Conservation (phyloP, 768 basidiomycete genomes). For the Lentinus brumalis region DNA sequence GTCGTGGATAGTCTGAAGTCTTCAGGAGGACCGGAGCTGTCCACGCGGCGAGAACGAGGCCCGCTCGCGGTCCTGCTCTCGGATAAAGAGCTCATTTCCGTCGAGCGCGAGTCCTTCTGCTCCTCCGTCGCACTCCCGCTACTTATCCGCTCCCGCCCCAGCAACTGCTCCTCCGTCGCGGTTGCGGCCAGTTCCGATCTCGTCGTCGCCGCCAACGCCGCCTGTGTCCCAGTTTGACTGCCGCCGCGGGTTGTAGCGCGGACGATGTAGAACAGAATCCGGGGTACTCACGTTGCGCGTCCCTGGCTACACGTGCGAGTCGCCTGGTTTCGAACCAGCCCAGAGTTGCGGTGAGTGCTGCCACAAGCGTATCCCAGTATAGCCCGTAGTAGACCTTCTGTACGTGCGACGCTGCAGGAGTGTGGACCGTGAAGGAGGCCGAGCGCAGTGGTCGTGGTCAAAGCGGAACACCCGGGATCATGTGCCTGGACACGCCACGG, state of each 20-base stretch:
- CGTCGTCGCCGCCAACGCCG: neutral
- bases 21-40: constrained; percentile 16
- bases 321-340: constrained; percentile 9
- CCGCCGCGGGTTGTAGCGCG: neutral
- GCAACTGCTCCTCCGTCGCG: constrained; percentile 11
- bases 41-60: constrained; percentile 40
- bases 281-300: constrained; percentile 14
- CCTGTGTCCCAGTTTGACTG: neutral
- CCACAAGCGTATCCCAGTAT: neutral
- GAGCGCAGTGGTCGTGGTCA: neutral
- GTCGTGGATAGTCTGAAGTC: constrained; percentile 23
- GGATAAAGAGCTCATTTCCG: constrained; percentile 27
- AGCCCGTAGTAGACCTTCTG: neutral
- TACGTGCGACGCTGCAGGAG: neutral
- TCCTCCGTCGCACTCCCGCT: constrained; percentile 7
- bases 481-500: neutral
- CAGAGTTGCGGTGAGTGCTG: neutral
- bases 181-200: neutral
- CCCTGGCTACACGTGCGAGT: constrained; percentile 15
- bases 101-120: constrained; percentile 13
- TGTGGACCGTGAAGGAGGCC: neutral
- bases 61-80: constrained; percentile 22
- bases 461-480: neutral
- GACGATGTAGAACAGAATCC: neutral
- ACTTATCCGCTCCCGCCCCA: constrained; percentile 18